phyloP scores from a whole-genome alignment of 2,329 filamentous ascomycete genomes.

The Whalleya microplaca region DNA sequence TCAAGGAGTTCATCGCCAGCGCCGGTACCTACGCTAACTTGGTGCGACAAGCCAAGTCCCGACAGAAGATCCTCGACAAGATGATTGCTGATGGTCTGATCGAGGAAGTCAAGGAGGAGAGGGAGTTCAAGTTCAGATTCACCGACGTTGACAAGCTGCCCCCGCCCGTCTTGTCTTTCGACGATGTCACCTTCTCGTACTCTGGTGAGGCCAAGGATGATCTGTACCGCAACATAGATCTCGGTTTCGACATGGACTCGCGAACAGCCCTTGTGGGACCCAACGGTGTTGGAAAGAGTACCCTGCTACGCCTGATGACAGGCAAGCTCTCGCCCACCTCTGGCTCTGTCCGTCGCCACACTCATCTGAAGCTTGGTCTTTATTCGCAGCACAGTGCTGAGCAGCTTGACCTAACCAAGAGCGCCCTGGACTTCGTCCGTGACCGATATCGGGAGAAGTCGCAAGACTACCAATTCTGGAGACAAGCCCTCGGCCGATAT shows the following conservation, averaged over 20 bases:
- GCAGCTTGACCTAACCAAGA: constrained; percentile 98
- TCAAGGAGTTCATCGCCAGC: constrained; percentile 99
- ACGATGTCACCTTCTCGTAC: constrained; percentile 98
- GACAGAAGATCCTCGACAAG: constrained; percentile 99
- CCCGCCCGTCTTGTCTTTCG: constrained; percentile 92
- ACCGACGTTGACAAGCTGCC: constrained; percentile 99
- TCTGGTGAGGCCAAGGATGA: constrained; percentile 88
- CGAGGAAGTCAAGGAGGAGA: constrained; percentile 82
- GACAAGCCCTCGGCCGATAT: constrained; percentile 94
- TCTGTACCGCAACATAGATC: constrained; percentile 93
- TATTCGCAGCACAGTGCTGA: constrained; percentile 99
- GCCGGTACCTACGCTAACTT: constrained; percentile 99
- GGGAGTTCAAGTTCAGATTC: constrained; percentile 96
- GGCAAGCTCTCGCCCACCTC: constrained; percentile 86
- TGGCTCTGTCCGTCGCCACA: constrained; percentile 86
- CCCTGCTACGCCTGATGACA: constrained; percentile 93
- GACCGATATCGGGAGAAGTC: constrained; percentile 89
- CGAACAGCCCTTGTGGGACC: constrained; percentile 95
- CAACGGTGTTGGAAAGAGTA: constrained; percentile 99
- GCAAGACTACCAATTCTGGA: constrained; percentile 99
- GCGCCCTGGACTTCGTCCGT: constrained; percentile 93
- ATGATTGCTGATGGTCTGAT: constrained; percentile 99
- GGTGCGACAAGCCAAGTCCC: constrained; percentile 97
- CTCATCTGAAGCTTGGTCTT: constrained; percentile 96
- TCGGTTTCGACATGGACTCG: constrained; percentile 99